These are phyloP conservation scores for Ascochyta pisi DNA, from an alignment of 2,329 filamentous ascomycete species.

Conservation along the genomic window DNA sequence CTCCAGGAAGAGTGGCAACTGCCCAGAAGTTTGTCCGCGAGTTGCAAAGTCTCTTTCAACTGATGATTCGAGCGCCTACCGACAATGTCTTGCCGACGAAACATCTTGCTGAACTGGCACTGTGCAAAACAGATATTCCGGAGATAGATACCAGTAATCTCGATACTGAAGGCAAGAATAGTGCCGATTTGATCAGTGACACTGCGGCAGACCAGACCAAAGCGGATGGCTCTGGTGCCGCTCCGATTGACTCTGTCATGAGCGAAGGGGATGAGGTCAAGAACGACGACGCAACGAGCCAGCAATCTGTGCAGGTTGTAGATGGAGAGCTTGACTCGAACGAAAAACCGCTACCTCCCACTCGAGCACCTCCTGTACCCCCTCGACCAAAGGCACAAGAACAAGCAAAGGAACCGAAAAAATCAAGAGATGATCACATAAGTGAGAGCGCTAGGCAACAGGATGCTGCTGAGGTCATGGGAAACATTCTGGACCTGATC, in stretches of 20 bases:
- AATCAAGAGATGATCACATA: conserved; percentile 55
- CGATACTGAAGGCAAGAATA: conserved; percentile 50
- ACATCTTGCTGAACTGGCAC: conserved; percentile 79
- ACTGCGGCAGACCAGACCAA: conserved; percentile 51
- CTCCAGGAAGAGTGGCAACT: conserved; percentile 62
- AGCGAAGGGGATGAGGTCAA: conserved; percentile 19
- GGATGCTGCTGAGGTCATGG: conserved; percentile 95
- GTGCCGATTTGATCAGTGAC: conserved; percentile 53
- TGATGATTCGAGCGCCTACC: conserved; percentile 69
- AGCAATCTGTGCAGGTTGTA: conserved; percentile 32
- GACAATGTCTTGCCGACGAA: conserved; percentile 73
- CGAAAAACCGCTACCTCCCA: conserved; percentile 47
- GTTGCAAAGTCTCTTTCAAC: conserved; percentile 72
- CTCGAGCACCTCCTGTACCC: conserved; percentile 65
- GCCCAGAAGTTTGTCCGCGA: conserved; percentile 80
- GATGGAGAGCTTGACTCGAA: conserved; percentile 23
- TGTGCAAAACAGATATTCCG: conserved; percentile 64
- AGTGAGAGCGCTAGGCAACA: conserved; percentile 75
- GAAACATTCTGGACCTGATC: conserved; percentile 88
- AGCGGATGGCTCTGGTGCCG: conserved; percentile 4
- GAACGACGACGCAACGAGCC: conserved; percentile 21
- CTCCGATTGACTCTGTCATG: conserved; percentile 36
- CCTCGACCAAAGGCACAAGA: conserved; percentile 54
- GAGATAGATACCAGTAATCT: conserved; percentile 47
- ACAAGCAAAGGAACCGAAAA: conserved; percentile 12